phyloP scores from a whole-genome alignment of 768 basidiomycete genomes.

The Terana coerulea region DNA sequence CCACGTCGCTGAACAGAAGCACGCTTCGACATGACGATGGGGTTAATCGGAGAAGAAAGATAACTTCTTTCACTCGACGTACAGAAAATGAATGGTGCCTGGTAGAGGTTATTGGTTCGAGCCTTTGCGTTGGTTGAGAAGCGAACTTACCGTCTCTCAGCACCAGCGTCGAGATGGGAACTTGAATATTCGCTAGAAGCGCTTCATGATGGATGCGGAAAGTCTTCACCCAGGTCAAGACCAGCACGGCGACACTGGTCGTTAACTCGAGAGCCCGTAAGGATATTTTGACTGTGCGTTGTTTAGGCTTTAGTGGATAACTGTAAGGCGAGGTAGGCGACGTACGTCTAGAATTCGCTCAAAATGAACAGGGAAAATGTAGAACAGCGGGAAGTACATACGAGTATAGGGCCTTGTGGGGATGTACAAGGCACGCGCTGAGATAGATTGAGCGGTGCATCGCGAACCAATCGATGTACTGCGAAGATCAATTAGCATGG shows the following conservation, averaged over 20 bases:
- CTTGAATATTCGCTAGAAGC: background rate
- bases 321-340: background rate
- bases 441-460: too few relatives aligned
- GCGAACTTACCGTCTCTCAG: constrained; percentile 6
- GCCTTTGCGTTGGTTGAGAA: background rate
- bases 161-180: constrained; percentile 3
- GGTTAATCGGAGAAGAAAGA: too few relatives aligned
- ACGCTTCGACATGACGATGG: background rate
- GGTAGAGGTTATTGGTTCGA: background rate
- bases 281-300: too few relatives aligned
- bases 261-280: background rate
- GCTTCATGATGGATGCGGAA: constrained; percentile 3
- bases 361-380: background rate
- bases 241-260: background rate
- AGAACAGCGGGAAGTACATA: background rate
- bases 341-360: background rate
- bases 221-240: constrained; percentile 14
- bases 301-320: too few relatives aligned
- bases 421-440: too few relatives aligned
- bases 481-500: background rate
- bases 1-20: background rate
- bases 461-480: too few relatives aligned
- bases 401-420: too few relatives aligned
- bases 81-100: constrained; percentile 13
- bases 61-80: too few relatives aligned